Base-by-base conservation (phyloP, 176 grass and related monocot genomes). In the Bolboschoenus planiculmis region DNA sequence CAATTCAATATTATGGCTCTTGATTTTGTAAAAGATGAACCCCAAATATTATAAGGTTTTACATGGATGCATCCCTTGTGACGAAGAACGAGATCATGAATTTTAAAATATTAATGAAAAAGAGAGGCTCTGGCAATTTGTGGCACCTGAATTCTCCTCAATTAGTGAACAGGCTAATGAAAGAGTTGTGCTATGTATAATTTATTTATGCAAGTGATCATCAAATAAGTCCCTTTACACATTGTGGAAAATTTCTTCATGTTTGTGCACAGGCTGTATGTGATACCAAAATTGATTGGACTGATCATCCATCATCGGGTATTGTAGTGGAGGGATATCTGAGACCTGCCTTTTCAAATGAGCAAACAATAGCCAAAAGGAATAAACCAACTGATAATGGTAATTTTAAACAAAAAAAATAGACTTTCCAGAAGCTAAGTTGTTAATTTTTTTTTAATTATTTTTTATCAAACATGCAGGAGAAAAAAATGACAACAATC, bases 311-410 rank as follows among this genome's bases (percentile, higher is more conserved):
- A 66, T 86, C 95, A 21, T 89, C 95, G 88, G 92, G 85, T 84
- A 88, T 97, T 81, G 79, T 93, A 76, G 87, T 94, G 6, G 86
- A 92, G 85, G 95, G 92, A 37, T 89, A 94, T 60, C 83, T 97
- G 21, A 92, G 95, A 79, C 90, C 92, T 70, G 92, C 90, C 58
- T 94, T 97, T 92, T 58, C 81, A 79, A 90, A 94, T 63, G 88
- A 94, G 77, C 91, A 82, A 85, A 90, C 85, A 85, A 90, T 88
- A 83, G 78, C 88, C 72, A 80, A 87, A 79, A 93, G 84, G 34
- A 84, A 89, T 64, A 84, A 83, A 24, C 83, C 87, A 87, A 84
- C 83, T 91, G 87, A 63, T 34, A 51, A 51, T 46, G 27, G 27
- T 30, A 10, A 74, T 60, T 61, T 56, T 10, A 78, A 78, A 18